A percentile compares a stretch with the other conserved stretches of the same genome.
Conservation (phyloP, 306 rosid genomes). For the Begonia peltatifolia region DNA sequence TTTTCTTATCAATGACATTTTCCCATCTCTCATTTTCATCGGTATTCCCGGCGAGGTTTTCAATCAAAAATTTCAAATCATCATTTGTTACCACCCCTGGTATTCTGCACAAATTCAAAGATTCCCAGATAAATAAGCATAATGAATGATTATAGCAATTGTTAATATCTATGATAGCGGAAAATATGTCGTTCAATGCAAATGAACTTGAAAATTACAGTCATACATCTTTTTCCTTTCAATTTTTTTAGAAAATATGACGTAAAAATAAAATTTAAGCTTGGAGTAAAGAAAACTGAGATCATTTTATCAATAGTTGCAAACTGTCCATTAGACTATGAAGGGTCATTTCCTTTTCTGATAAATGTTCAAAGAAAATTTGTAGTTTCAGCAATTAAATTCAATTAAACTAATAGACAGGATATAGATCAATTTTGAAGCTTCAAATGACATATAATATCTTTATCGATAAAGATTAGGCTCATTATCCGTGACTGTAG, state of each 20-base stretch:
- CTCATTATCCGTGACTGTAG: too few relatives aligned
- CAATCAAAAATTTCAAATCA: slow-evolving; percentile 58
- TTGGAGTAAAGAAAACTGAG: background rate
- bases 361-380: too few relatives aligned
- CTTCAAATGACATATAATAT: too few relatives aligned
- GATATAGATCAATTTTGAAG: too few relatives aligned
- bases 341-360: background rate
- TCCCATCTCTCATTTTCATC: slow-evolving; percentile 54
- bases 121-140: slow-evolving; percentile 12
- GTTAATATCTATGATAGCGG: background rate
- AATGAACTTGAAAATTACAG: background rate
- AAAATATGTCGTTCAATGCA: background rate
- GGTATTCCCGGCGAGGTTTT: slow-evolving; percentile 41
- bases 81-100: slow-evolving; percentile 38
- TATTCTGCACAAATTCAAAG: slow-evolving; percentile 38
- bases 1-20: slow-evolving; percentile 54
- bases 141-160: background rate
- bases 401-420: too few relatives aligned
- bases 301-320: too few relatives aligned
- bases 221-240: background rate
- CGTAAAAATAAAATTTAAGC: background rate
- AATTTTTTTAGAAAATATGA: background rate
- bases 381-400: too few relatives aligned
- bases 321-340: too few relatives aligned
- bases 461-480: too few relatives aligned